Evolutionary conservation across 768 basidiomycete genomes (phyloP), one percentile per base, ranked within the genome.

Genomic region (Cyclocybe cylindracea): DNA sequence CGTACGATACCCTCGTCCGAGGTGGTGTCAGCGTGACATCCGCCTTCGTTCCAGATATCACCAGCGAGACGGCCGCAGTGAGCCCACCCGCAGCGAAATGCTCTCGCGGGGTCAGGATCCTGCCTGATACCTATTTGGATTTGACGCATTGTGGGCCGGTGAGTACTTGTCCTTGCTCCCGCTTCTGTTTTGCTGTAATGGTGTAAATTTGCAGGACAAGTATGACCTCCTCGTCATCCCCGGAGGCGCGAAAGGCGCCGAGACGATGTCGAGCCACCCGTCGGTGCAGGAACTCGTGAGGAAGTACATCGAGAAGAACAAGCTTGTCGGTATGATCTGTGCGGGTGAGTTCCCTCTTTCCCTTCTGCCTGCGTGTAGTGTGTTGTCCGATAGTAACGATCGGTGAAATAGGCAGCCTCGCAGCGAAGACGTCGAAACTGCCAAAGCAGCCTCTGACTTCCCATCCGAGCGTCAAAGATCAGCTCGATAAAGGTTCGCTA

Each of bases 291-390:
- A 75, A 0, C 74, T 91, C 8, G 78, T 92, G 10, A 72, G 76
- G 48, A 67, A 74, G 16, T 91, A 83, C 59, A 63, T 88, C 40
- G 64, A 74, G 18, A 56, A 70, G 19, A 75, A 72, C 10, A 88
- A 85, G 61, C 61, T 78, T 24, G 86, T 93, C 19, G 91, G 84
- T 1, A 91, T 92, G 90, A 90, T 92, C 41, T 93, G 91, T 61
- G 91, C 91, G 45, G 90, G 90, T 85, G 47, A 33, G 76, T 65
- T 7, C 8, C 11, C n/a, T n/a, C n/a, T n/a, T n/a, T n/a, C n/a
- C n/a, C 32, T 16, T 44, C 4, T n/a, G 32, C 19, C 34, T 40
- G 49, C 24, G 32, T 39, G 33, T 31, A 33, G 37, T 14, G 34
- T 6, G 48, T 11, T 46, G 16, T 34, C 32, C 13, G 18, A 16